Evolutionary conservation across 306 rosid species (phyloP), one percentile per base, ranked within the genome.

Genomic region (Castanospermum australe): DNA sequence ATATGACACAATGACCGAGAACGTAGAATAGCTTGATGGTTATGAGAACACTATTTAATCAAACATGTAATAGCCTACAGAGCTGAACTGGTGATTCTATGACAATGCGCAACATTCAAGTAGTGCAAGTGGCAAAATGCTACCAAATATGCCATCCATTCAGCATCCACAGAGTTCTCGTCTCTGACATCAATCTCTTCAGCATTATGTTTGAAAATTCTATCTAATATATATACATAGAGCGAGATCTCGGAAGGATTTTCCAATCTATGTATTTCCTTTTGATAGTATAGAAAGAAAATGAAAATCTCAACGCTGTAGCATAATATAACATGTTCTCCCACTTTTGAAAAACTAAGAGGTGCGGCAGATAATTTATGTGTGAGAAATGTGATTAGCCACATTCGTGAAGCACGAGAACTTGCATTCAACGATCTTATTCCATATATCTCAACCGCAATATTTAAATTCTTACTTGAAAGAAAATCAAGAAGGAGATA

Each of bases 101-200:
- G 87, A 69, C 90, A 90, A 69, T 82, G 88, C 1, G 89, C 85
- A 82, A 83, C 32, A n/a, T 79, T 86, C 71, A 88, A 79, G 5
- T 76, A 64, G 2, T 81, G 82, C 84, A 90, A 61, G 66, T 79
- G 62, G 30, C 68, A 79, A 79, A 83, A 91, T 2, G 88, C 86
- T 75, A 90, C 93, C 38, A 91, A 67, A 67, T 91, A 91, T n/a
- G 92, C 93, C 88, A 89, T 86, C 93, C 96, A 91, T 78, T 89
- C 91, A 2, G 86, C 87, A 24, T 89, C 89, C 57, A 91, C 86
- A 2, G 86, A 82, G 81, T 47, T 80, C 54, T 87, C 86, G 14
- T 86, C 84, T 65, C 88, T 59, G 66, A 89, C 77, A 82, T 85
- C 85, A 68, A 91, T 66, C 84, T 85, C 87, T 80, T 91, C 93